Percentiles rank a stretch among this genome's conserved stretches.
Conservation (phyloP, 345 rosid species). For the Alliaria petiolata region DNA sequence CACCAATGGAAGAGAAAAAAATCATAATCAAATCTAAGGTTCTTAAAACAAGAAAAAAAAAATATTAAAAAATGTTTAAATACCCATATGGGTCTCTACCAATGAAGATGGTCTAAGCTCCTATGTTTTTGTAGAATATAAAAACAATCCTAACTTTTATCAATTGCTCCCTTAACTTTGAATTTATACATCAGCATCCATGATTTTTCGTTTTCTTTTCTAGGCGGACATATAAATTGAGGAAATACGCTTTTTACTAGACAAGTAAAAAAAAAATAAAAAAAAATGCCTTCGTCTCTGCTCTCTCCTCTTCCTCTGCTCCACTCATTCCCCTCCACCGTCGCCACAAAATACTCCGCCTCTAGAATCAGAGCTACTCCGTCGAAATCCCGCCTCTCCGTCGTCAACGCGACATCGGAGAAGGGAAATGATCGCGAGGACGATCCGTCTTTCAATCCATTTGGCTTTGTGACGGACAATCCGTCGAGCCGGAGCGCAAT, state of each 20-base stretch:
- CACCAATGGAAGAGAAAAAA: too few relatives aligned
- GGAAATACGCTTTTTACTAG: conserved; percentile 1
- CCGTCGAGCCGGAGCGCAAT: conserved; percentile 86
- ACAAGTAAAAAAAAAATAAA: neutral
- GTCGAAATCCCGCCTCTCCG: neutral
- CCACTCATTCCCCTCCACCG: conserved; percentile 33
- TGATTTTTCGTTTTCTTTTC: neutral
- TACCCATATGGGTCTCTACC: too few relatives aligned
- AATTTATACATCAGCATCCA: neutral
- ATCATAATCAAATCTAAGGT: too few relatives aligned
- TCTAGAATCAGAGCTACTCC: conserved; percentile 8
- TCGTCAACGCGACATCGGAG: conserved; percentile 32
- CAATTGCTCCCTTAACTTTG: neutral
- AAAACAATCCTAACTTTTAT: neutral
- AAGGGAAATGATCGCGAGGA: conserved; percentile 24
- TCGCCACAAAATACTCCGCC: conserved; percentile 16
- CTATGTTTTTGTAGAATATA: neutral
- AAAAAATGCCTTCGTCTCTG: conserved; percentile 40
- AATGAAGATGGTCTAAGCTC: too few relatives aligned
- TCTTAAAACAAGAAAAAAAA: too few relatives aligned
- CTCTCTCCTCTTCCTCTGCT: conserved; percentile 38
- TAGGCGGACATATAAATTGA: conserved; percentile 11
- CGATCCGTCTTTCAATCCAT: conserved; percentile 61
- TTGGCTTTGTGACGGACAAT: conserved; percentile 82
- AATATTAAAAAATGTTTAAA: too few relatives aligned